Conservation (phyloP, 257 asterid genomes). For the Capsicum rhomboideum region DNA sequence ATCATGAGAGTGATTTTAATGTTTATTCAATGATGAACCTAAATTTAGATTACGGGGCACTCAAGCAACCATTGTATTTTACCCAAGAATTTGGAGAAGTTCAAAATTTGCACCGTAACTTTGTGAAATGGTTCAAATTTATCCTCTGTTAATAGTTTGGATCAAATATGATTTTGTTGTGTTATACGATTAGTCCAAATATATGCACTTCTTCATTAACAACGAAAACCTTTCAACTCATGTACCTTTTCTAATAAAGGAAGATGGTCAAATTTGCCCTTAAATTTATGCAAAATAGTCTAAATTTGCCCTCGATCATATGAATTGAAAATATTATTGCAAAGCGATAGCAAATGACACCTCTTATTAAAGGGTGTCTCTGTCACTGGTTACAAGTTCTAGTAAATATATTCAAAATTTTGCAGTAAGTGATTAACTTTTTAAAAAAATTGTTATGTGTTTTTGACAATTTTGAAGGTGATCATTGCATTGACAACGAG, state of each 20-base stretch:
- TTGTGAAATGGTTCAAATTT: no score
- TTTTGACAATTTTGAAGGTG: constrained; percentile 24
- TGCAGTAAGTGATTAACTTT: background rate
- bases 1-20: no score
- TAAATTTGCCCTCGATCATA: no score
- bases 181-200: background rate
- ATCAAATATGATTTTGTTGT: background rate
- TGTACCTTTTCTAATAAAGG: background rate
- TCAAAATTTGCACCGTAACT: no score
- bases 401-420: background rate
- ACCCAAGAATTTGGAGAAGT: no score
- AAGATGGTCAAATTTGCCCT: no score
- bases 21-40: no score
- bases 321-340: no score
- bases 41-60: no score
- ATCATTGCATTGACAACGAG: constrained; percentile 42
- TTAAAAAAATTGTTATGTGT: background rate
- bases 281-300: no score
- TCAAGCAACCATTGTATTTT: no score
- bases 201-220: background rate
- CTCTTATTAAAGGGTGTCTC: background rate
- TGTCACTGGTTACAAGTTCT: background rate
- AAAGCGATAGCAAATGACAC: background rate
- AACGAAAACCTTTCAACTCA: background rate
- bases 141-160: no score